phyloP scores from a whole-genome alignment of 331 rosid genomes.

The Malus hybrid region DNA sequence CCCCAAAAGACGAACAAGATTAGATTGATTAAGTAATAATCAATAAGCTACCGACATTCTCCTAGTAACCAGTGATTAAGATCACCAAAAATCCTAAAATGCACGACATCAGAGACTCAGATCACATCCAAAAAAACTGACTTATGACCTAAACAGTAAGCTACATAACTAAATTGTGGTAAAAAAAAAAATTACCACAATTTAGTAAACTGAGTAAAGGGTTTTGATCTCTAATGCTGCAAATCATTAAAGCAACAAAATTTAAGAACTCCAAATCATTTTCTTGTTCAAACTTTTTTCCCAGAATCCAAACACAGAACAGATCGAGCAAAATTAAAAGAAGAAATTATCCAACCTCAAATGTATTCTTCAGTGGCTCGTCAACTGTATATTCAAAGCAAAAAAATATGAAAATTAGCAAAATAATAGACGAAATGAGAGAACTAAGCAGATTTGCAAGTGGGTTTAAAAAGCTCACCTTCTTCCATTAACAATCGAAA shows the following conservation, averaged over 20 bases:
- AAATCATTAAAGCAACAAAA: neutral
- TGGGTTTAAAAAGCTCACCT: slow-evolving; percentile 28
- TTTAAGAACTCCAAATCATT: neutral
- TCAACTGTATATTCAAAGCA: slow-evolving; percentile 39
- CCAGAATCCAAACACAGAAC: slow-evolving; percentile 12
- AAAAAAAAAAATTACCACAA: neutral
- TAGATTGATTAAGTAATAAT: neutral
- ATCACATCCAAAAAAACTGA: slow-evolving; percentile 8
- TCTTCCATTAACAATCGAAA: slow-evolving; percentile 56
- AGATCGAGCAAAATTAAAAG: slow-evolving; percentile 24
- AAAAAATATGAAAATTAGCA: slow-evolving; percentile 1
- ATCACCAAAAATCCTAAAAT: neutral
- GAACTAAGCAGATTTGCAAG: slow-evolving; percentile 6
- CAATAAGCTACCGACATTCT: neutral
- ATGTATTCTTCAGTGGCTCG: slow-evolving; percentile 57
- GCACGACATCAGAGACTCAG: neutral
- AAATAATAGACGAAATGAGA: slow-evolving; percentile 24
- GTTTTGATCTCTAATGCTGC: neutral
- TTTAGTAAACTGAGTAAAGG: neutral
- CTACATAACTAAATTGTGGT: neutral
- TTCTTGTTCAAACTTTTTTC: neutral
- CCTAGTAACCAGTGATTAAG: neutral
- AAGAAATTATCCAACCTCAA: slow-evolving; percentile 49
- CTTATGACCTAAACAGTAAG: neutral
- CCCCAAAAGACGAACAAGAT: neutral